Percentiles rank a stretch among this genome's conserved stretches.
These are phyloP conservation scores for Cyberlindnera sargentensis DNA, from an alignment of 805 yeast species.

Conservation along the genomic window DNA sequence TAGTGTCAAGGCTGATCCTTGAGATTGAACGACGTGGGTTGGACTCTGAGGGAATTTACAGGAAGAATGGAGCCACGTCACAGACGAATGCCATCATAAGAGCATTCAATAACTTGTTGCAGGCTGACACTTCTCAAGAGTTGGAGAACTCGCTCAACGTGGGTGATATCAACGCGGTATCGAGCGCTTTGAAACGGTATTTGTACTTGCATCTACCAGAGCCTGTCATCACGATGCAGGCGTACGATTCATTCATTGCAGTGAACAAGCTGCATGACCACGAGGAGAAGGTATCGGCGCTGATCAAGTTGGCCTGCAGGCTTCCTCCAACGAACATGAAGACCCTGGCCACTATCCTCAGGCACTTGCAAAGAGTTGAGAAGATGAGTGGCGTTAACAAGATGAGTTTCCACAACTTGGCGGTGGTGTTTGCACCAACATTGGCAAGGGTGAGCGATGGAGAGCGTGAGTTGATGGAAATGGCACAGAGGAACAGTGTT, in stretches of 20 bases:
- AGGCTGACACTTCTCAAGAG: constrained; percentile 28
- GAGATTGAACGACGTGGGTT: constrained; percentile 78
- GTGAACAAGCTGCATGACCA: constrained; percentile 33
- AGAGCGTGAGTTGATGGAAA: constrained; percentile 77
- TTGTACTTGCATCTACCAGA: constrained; percentile 68
- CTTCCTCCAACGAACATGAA: constrained; percentile 65
- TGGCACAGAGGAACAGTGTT: constrained; percentile 70
- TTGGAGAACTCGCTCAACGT: constrained; percentile 31
- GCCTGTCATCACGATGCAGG: constrained; percentile 68
- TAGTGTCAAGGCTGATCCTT: constrained; percentile 61
- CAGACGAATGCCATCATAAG: constrained; percentile 29
- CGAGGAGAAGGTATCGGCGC: constrained; percentile 27
- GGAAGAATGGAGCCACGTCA: constrained; percentile 57
- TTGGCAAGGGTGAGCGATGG: constrained; percentile 73
- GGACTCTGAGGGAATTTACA: constrained; percentile 77
- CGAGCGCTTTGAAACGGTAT: constrained; percentile 83
- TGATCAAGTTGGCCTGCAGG: constrained; percentile 38
- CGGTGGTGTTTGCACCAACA: constrained; percentile 94
- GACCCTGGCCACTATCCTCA: constrained; percentile 48
- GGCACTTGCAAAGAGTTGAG: constrained; percentile 60
- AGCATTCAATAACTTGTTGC: constrained; percentile 25
- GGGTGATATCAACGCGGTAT: constrained; percentile 77
- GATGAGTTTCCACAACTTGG: constrained; percentile 77
- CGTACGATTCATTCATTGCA: constrained; percentile 60
- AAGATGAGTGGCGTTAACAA: constrained; percentile 49